Evolutionary conservation across 257 asterid species (phyloP).

Genomic region (Verbascum thapsus): DNA sequence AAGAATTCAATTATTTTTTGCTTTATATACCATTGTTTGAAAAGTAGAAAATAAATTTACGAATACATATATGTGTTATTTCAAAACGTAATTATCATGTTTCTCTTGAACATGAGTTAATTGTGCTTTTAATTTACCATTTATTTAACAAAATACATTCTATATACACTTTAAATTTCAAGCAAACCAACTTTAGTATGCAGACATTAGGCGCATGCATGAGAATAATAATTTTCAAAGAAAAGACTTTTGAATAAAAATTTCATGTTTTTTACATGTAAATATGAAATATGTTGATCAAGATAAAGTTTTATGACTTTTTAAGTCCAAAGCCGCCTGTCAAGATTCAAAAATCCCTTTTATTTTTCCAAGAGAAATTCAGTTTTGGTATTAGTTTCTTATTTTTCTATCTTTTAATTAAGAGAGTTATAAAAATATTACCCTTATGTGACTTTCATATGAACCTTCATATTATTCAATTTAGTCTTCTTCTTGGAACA

Average conservation of each 20-base stretch:
- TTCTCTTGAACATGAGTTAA: too few species aligned
- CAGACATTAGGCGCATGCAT: not conserved
- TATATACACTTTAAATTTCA: not conserved
- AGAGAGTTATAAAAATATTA: not conserved
- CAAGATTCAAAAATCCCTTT: constrained; percentile 8
- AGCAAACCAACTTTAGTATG: not conserved
- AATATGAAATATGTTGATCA: constrained; percentile 21
- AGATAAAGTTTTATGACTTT: constrained; percentile 22
- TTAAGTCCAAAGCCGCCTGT: constrained; percentile 37
- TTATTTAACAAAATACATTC: too few species aligned
- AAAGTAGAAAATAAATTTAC: too few species aligned
- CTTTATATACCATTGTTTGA: too few species aligned
- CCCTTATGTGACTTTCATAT: constrained; percentile 27
- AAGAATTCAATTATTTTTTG: too few species aligned
- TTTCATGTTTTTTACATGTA: constrained; percentile 10
- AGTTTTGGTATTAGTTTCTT: constrained; percentile 7
- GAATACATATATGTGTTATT: too few species aligned
- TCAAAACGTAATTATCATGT: too few species aligned
- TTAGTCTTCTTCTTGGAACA: not conserved
- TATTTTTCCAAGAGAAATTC: constrained; percentile 14
- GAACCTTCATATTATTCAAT: constrained; percentile 36
- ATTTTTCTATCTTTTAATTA: constrained; percentile 1
- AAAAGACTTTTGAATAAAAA: constrained; percentile 20
- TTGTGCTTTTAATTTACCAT: too few species aligned
- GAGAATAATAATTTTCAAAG: not conserved